Percentiles rank a stretch among this genome's conserved stretches.
Conservation (phyloP, 345 rosid genomes). For the Laguncularia racemosa region DNA sequence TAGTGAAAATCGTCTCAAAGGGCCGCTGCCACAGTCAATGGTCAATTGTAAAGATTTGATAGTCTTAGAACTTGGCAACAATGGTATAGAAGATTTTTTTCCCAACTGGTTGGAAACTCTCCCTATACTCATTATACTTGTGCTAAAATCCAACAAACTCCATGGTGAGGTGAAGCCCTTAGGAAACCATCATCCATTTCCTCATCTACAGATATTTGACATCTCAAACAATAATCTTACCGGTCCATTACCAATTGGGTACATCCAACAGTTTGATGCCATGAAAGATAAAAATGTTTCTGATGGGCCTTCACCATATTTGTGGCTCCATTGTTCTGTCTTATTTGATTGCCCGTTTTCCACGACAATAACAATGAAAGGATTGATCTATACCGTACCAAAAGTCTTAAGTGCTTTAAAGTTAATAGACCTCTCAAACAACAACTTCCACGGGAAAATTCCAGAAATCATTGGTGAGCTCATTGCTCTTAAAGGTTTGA, state of each 20-base stretch:
- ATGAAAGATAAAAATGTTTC: too few relatives aligned
- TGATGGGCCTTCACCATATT: too few relatives aligned
- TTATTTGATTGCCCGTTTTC: too few relatives aligned
- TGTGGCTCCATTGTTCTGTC: too few relatives aligned
- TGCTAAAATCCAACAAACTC: constrained; percentile 15
- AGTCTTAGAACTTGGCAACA: constrained; percentile 25
- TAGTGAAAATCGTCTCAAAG: constrained; percentile 15
- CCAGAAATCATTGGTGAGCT: constrained; percentile 15
- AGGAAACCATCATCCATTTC: not conserved
- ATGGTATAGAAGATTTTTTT: constrained; percentile 16
- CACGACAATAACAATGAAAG: constrained; percentile 5
- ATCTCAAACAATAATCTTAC: constrained; percentile 19
- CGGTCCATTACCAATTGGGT: constrained; percentile 15
- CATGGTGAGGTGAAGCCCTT: constrained; percentile 2
- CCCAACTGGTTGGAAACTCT: constrained; percentile 23
- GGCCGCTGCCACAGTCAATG: constrained; percentile 14
- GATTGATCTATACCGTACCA: too few relatives aligned
- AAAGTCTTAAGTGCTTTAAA: not conserved
- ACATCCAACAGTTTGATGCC: not conserved
- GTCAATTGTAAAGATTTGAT: constrained; percentile 10
- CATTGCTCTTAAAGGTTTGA: constrained; percentile 10
- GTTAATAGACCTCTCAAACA: constrained; percentile 17
- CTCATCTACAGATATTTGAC: constrained; percentile 15
- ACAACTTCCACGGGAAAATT: constrained; percentile 17
- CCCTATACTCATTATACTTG: constrained; percentile 13